Evolutionary conservation across 345 rosid species (phyloP), one percentile per base, ranked within the genome.

Genomic region (Cochlearia excelsa): DNA sequence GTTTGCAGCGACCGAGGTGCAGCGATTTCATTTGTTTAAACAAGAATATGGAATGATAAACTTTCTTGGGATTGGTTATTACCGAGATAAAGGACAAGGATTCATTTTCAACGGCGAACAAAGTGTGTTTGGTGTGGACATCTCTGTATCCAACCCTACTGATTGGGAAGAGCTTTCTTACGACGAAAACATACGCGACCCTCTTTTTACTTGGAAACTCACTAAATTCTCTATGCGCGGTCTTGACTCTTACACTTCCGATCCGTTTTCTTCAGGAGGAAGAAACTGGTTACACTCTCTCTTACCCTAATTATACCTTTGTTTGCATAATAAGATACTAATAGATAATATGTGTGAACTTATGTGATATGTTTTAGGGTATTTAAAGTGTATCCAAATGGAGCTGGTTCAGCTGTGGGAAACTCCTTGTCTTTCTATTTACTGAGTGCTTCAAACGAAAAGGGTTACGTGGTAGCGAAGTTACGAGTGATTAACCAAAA

Each of bases 51-150:
- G 68, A 44, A 51, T 51, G n/a, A 0, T 4, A 10, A 4, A 0
- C 1, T 50, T 50, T 40, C 39, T 16, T 9, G 0, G 30, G 46
- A 2, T 2, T 0, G 1, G 40, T 4, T 3, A 0, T 0, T 38
- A 35, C 26, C 2, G 7, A 54, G 3, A 1, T 2, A 16, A 38
- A 1, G 30, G 1, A 9, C 1, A 0, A 11, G 67, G 51, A 42
- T 52, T 1, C 26, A 43, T 26, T 7, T 10, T 28, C 37, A 28
- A 7, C 1, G 54, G 54, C 1, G 61, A 42, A 1, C 28, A 54
- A 46, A 45, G 68, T 64, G 61, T 11, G 54, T 37, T 64, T 54
- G 54, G 69, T 27, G 27, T 64, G 9, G 69, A 64, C 40, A 34
- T 64, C 11, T 34, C 54, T 33, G 30, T 64, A n/a, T 45, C 68